Evolutionary conservation across 1,139 yeast species (phyloP), one percentile per base, ranked within the genome.

Genomic region (Diutina ranongensis): DNA sequence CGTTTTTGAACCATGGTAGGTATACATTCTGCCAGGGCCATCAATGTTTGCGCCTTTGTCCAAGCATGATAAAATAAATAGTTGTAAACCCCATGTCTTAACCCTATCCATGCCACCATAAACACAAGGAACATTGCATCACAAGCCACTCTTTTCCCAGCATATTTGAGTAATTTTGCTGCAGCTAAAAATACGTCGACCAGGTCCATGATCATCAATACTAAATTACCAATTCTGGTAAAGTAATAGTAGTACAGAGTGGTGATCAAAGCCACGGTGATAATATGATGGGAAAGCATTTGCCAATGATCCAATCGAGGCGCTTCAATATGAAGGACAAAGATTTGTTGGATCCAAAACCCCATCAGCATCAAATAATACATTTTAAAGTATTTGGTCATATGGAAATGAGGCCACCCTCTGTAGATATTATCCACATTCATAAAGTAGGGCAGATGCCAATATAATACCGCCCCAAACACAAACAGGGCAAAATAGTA

Each of bases 261-360:
- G 19, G 74, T 62, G 41, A 84, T 72, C 49, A 88, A 70, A 28
- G 70, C 55, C 55, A 81, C 73, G 1, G 97, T 88, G 47, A 88
- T 80, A 46, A 88, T 78, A 62, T 88, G 97, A 60, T 88, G 97
- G 45, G 82, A 67, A 57, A 87, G 78, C 97, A 88, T 88, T 61
- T 87, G 95, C 54, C 65, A 63, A 60, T 85, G 81, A 60, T 88
- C 97, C 59, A 86, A 86, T 54, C 97, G 76, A 51, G 71, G 76
- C 50, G 77, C 79, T 63, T 88, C 97, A 46, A 87, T 64, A 61
- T 86, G 78, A 50, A 88, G 67, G 18, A 83, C 87, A 53, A 83
- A 73, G 22, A 86, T 70, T 61, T 86, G 95, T 55, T 84, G 88
- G 51, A 86, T 57, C 95, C 95, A 88, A 54, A 76, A 78, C 8